A percentile compares a stretch with the other conserved stretches of the same genome.
Evolutionary conservation across 768 basidiomycete genomes (phyloP).

Genomic region (Nidularia pulvinata): DNA sequence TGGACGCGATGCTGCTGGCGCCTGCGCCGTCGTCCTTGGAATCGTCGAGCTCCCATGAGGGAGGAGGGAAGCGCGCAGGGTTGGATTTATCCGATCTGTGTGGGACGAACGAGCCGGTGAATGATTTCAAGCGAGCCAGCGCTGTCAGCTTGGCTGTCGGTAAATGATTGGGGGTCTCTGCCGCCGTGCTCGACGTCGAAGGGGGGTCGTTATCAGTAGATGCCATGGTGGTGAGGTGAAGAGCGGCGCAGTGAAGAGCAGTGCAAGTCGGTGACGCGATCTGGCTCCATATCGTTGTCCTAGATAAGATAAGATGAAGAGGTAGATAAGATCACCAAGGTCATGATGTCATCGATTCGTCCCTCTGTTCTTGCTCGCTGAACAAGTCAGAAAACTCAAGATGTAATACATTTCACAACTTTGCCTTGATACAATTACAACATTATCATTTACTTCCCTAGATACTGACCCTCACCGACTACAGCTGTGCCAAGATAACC

Average conservation of each 20-base stretch:
- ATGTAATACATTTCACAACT: too few species aligned
- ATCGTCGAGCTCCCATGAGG: constrained; percentile 44
- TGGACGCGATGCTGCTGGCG: background rate
- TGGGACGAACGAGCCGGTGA: constrained; percentile 19
- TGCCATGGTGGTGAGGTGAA: background rate
- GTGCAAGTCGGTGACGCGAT: background rate
- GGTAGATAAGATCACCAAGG: too few species aligned
- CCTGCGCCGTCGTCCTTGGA: background rate
- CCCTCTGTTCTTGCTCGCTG: too few species aligned
- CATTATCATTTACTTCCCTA: too few species aligned
- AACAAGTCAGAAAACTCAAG: too few species aligned
- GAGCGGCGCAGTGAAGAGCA: background rate
- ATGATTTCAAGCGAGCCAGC: constrained; percentile 31
- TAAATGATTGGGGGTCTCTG: constrained; percentile 4
- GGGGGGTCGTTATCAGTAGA: background rate
- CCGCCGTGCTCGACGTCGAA: background rate
- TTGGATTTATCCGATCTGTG: constrained; percentile 11
- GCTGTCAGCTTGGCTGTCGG: constrained; percentile 32
- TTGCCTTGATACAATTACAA: too few species aligned
- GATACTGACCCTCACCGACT: too few species aligned
- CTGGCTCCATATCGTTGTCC: background rate
- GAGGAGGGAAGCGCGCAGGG: constrained; percentile 37
- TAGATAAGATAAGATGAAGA: background rate
- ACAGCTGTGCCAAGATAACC: constrained; percentile 28
- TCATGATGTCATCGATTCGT: too few species aligned